These are phyloP conservation scores for Xanthoparmelia taractica DNA, from an alignment of 495 filamentous ascomycete species.

Conservation along the genomic window DNA sequence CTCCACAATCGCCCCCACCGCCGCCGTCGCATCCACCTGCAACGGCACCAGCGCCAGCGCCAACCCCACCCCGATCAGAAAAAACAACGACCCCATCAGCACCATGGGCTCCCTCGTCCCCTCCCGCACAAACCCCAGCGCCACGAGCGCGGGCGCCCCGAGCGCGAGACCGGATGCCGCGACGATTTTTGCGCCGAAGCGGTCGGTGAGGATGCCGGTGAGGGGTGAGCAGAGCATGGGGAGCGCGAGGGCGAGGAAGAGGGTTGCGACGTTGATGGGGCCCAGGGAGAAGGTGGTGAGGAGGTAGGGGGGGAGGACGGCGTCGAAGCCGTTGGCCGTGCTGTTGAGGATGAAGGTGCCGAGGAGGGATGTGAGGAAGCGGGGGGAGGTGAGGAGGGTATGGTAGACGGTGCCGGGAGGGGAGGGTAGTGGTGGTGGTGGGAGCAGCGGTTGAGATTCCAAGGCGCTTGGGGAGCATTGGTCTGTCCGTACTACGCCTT, in stretches of 20 bases:
- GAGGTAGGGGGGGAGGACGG: constrained; percentile 47
- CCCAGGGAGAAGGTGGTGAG: constrained; percentile 47
- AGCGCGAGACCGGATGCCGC: constrained; percentile 52
- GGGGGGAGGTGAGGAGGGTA: constrained; percentile 45
- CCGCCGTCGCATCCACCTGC: constrained; percentile 57
- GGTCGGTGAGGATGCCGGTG: constrained; percentile 50
- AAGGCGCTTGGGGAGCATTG: neutral
- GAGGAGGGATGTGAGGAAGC: constrained; percentile 49
- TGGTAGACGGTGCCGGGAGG: neutral
- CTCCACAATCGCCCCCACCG: constrained; percentile 49
- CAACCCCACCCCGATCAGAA: constrained; percentile 48
- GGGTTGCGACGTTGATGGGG: constrained; percentile 50
- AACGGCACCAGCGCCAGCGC: constrained; percentile 51
- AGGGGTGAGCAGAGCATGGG: constrained; percentile 49
- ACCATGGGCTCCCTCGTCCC: constrained; percentile 54
- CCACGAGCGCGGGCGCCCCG: constrained; percentile 48
- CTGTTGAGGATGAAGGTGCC: constrained; percentile 41
- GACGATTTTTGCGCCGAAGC: constrained; percentile 51
- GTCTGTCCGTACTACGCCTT: no score
- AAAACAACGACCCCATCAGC: constrained; percentile 56
- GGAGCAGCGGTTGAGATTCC: constrained; percentile 4
- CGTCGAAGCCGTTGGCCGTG: constrained; percentile 46
- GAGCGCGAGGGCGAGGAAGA: constrained; percentile 55
- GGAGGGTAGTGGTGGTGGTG: neutral
- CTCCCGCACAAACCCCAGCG: constrained; percentile 56